Evolutionary conservation across 176 grass and related monocot genomes (phyloP).

Genomic region (Zizania latifolia): DNA sequence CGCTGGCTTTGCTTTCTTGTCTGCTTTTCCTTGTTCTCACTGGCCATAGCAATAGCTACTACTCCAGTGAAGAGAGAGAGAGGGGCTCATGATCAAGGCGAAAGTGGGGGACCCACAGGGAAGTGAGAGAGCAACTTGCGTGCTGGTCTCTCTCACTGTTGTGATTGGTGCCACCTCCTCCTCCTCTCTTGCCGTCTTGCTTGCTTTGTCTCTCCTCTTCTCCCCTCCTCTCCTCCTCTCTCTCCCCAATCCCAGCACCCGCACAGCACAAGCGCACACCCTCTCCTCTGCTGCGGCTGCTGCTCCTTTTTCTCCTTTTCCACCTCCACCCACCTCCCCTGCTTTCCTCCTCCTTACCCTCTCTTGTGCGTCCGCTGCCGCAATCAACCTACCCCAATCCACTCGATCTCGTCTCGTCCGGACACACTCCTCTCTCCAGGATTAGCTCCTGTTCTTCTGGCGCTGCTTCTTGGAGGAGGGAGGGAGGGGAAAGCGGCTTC

Average conservation of each 20-base stretch:
- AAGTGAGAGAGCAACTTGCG: conserved; percentile 40
- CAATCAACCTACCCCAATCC: conserved; percentile 36
- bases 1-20: no score
- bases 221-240: background rate
- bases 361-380: conserved; percentile 5
- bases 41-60: no score
- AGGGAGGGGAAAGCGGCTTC: no score
- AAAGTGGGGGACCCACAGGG: background rate
- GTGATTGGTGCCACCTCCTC: conserved; percentile 42
- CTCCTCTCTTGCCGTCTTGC: background rate
- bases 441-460: no score
- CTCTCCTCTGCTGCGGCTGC: background rate
- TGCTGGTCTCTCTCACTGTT: conserved; percentile 47
- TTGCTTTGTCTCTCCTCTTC: background rate
- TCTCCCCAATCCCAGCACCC: background rate
- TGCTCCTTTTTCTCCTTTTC: conserved; percentile 22
- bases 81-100: background rate
- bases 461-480: no score
- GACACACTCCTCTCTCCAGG: no score
- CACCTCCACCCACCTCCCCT: conserved; percentile 12
- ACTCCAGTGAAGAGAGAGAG: background rate
- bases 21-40: no score
- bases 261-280: no score
- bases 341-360: background rate
- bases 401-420: background rate